Base-by-base conservation (phyloP, 108 stramenopile species). In the Fragilaria radians region DNA sequence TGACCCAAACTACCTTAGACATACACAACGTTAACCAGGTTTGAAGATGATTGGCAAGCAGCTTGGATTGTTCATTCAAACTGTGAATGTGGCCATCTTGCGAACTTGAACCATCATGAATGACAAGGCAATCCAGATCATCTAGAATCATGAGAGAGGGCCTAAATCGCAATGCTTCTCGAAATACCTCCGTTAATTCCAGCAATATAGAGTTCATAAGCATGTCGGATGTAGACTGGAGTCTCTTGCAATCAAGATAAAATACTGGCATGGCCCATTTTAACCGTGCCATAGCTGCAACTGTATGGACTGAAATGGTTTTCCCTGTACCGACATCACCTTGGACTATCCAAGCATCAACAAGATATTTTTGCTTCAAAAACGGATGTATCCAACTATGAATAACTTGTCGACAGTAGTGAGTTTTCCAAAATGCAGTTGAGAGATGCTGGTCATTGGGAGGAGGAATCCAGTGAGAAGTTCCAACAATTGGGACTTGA, bases 311-410 rank as follows among this genome's bases (percentile, higher is more conserved):
- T 25, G 46, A 48, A 57, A 81, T 72, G n/a, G 83, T 85, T 62
- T 90, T 90, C n/a, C 92, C 92, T 29, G 70, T 70, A 23, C 92
- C 92, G 31, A 45, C 71, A 4, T 66, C 69, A 17, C 92, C 88
- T 17, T 28, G 46, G 3, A 79, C 25, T 9, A 70, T 5, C 22
- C 25, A 22, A 19, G 26, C 28, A 24, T 28, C 32, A 19, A 28
- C 57, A 34, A 24, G 32, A 28, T 27, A 54, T 3, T 22, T 55
- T 28, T 29, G 46, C n/a, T n/a, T n/a, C n/a, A 31, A 22, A 66
- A 22, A 25, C 29, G 4, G 18, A 2, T 3, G 26, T 5, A n/a
- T 18, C 18, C 7, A 53, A 5, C 1, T 2, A 3, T 25, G 4
- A 24, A 1, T 53, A 27, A n/a, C n/a, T 2, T 1, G 25, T 18